phyloP scores from a whole-genome alignment of 495 filamentous ascomycete genomes.

The Penicillium fimorum region DNA sequence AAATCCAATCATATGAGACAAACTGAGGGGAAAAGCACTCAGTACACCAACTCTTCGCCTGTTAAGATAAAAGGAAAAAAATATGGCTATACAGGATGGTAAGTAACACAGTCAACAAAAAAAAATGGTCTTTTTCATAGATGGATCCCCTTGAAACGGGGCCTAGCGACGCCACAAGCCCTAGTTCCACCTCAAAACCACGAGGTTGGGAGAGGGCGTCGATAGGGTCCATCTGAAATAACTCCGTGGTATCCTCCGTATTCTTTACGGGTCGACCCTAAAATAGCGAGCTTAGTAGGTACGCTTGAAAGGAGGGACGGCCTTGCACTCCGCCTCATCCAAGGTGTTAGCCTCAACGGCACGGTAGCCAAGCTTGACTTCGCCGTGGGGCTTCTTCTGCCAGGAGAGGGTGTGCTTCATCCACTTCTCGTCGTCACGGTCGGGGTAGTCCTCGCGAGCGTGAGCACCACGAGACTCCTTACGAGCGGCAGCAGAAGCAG shows the following conservation, averaged over 20 bases:
- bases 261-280: slow-evolving; percentile 9
- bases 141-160: slow-evolving; percentile 22
- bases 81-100: slow-evolving; percentile 50
- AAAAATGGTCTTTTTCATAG: slow-evolving; percentile 43
- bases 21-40: slow-evolving; percentile 37
- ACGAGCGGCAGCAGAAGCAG: slow-evolving; percentile 76
- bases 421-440: slow-evolving; percentile 91
- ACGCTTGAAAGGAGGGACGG: slow-evolving; percentile 86
- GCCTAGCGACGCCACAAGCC: slow-evolving; percentile 16
- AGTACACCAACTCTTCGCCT: slow-evolving; percentile 48
- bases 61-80: slow-evolving; percentile 34
- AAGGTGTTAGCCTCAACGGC: slow-evolving; percentile 73
- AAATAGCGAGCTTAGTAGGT: slow-evolving; percentile 56
- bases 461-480: slow-evolving; percentile 95
- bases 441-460: slow-evolving; percentile 91
- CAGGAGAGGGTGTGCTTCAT: slow-evolving; percentile 97
- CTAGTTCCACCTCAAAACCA: slow-evolving; percentile 11
- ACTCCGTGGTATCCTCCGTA: slow-evolving; percentile 23
- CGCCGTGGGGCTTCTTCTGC: slow-evolving; percentile 84
- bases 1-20: slow-evolving; percentile 38
- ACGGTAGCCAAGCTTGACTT: slow-evolving; percentile 75
- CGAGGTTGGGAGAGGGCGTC: slow-evolving; percentile 8
- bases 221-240: slow-evolving; percentile 20
- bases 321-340: slow-evolving; percentile 86
- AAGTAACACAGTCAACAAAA: slow-evolving; percentile 41